phyloP scores from a whole-genome alignment of 805 yeast genomes.

The Yarrowia divulgata region DNA sequence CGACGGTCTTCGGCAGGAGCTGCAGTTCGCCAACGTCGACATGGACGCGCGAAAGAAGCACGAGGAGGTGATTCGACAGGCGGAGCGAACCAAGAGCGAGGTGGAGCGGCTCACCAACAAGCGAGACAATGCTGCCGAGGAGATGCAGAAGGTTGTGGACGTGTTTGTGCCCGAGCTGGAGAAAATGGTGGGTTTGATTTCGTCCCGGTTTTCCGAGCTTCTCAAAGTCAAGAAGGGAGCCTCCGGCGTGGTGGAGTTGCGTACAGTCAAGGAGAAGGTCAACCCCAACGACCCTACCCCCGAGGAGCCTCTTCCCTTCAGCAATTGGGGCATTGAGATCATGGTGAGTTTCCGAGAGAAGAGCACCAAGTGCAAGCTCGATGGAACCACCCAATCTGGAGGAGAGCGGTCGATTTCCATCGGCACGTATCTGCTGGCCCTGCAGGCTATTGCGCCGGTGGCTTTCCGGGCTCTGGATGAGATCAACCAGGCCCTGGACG shows the following conservation, averaged over 20 bases:
- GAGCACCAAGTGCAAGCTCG: conserved; percentile 72
- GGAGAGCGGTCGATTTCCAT: conserved; percentile 98
- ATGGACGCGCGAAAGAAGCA: conserved; percentile 21
- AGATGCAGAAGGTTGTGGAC: conserved; percentile 12
- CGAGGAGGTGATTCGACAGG: conserved; percentile 14
- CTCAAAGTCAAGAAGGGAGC: conserved; percentile 1
- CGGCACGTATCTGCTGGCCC: conserved; percentile 84
- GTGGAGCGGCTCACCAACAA: background rate
- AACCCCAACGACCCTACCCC: background rate
- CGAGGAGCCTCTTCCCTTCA: conserved; percentile 49
- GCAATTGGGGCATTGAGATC: conserved; percentile 85
- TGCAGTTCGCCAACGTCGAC: conserved; percentile 10
- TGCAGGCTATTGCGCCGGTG: conserved; percentile 85
- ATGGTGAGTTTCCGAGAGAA: conserved; percentile 84
- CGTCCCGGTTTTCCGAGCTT: background rate
- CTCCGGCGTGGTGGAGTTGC: background rate
- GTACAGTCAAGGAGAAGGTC: background rate
- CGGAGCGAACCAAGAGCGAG: background rate
- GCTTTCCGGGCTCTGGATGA: conserved; percentile 97
- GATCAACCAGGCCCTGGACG: conserved; percentile 99
- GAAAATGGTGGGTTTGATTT: background rate
- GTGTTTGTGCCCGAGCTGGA: conserved; percentile 19
- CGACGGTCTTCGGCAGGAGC: background rate
- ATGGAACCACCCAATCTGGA: conserved; percentile 92
- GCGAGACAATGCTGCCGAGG: conserved; percentile 7